Percentiles rank a stretch among this genome's conserved stretches.
These are phyloP conservation scores for Amphicarpaea edgeworthii DNA, from an alignment of 306 rosid species.

Conservation along the genomic window DNA sequence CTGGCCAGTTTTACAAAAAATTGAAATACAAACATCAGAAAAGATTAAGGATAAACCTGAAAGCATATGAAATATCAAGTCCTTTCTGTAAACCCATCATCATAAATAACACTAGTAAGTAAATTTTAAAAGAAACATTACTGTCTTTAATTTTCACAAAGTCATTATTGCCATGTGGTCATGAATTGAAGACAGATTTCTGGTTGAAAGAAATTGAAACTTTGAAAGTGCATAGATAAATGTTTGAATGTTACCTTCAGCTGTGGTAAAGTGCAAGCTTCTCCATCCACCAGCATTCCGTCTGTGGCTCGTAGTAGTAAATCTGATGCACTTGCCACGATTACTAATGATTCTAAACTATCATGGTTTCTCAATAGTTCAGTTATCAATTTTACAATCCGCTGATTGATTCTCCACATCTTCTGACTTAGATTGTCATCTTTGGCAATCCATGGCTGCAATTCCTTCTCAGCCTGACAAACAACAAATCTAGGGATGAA, in stretches of 20 bases:
- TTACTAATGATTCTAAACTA: constrained; percentile 73
- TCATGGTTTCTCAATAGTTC: constrained; percentile 91
- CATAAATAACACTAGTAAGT: neutral
- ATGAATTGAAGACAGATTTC: constrained; percentile 9
- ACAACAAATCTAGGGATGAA: constrained; percentile 48
- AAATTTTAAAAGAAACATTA: constrained; percentile 11
- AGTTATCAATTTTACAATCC: constrained; percentile 76
- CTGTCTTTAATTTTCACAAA: neutral
- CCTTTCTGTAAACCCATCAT: no score
- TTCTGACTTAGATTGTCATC: constrained; percentile 81
- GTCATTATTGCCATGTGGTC: neutral
- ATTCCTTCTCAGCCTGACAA: constrained; percentile 79
- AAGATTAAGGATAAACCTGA: constrained; percentile 16
- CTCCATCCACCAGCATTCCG: constrained; percentile 93
- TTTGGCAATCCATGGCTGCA: constrained; percentile 92
- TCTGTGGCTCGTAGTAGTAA: constrained; percentile 85
- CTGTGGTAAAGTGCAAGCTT: constrained; percentile 87
- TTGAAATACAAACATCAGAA: constrained; percentile 18
- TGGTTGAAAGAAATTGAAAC: constrained; percentile 8
- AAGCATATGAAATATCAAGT: constrained; percentile 31
- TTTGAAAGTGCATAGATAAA: constrained; percentile 1
- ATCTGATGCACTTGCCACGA: constrained; percentile 86
- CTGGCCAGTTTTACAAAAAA: constrained; percentile 50
- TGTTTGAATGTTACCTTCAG: constrained; percentile 67
- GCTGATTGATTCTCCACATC: constrained; percentile 86